phyloP scores from a whole-genome alignment of 1,139 yeast genomes.

The Taphrina wiesneri region DNA sequence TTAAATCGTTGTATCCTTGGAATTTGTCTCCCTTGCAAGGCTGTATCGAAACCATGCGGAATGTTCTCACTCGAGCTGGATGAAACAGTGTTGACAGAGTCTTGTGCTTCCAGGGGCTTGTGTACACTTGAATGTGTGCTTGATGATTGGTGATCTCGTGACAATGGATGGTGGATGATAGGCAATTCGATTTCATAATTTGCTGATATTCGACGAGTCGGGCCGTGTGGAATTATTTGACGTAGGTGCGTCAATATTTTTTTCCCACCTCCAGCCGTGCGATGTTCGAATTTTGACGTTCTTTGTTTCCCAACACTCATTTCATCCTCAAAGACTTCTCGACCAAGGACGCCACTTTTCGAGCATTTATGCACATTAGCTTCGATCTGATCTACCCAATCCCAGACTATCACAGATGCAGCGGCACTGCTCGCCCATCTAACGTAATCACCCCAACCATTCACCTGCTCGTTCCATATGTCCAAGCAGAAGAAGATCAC shows the following conservation, averaged over 20 bases:
- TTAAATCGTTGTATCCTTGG: no score
- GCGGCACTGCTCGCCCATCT: slow-evolving; percentile 55
- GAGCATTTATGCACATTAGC: slow-evolving; percentile 65
- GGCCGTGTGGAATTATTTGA: not conserved
- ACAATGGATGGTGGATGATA: not conserved
- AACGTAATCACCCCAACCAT: slow-evolving; percentile 73
- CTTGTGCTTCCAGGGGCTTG: not conserved
- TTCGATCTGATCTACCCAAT: slow-evolving; percentile 75
- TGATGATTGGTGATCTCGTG: not conserved
- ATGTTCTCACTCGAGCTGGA: not conserved
- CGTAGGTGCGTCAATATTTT: not conserved
- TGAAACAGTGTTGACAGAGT: not conserved
- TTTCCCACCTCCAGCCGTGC: not conserved
- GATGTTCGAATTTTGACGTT: slow-evolving; percentile 41
- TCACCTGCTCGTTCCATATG: slow-evolving; percentile 69
- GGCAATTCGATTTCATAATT: not conserved
- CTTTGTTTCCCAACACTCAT: slow-evolving; percentile 36
- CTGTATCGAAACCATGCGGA: not conserved
- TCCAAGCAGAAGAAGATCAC: slow-evolving; percentile 78
- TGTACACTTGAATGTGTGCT: not conserved
- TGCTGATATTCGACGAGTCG: not conserved
- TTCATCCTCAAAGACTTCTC: slow-evolving; percentile 76
- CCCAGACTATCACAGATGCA: slow-evolving; percentile 70
- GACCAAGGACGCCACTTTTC: slow-evolving; percentile 75
- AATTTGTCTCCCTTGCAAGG: not conserved